Conservation (phyloP, 306 rosid genomes). For the Quillaja saponaria region DNA sequence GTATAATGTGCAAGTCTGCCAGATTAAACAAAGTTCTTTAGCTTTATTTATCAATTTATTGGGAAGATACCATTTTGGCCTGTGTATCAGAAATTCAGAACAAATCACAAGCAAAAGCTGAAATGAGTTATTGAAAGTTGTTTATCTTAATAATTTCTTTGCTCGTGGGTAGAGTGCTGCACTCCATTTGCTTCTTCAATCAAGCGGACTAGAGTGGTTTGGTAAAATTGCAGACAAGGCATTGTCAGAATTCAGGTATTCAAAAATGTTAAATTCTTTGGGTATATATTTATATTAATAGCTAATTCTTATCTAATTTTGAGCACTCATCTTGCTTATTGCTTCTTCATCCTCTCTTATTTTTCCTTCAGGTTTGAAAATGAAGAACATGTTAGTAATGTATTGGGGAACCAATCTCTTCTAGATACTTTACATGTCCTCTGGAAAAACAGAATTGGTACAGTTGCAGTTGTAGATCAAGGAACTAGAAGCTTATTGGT, state of each 20-base stretch:
- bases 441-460: conserved; percentile 41
- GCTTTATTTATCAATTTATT: too few relatives aligned
- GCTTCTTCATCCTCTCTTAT: conserved; percentile 15
- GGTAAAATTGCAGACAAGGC: conserved; percentile 54
- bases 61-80: too few relatives aligned
- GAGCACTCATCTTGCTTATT: neutral
- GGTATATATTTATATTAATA: neutral
- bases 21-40: conserved; percentile 1
- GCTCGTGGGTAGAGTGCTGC: conserved; percentile 48
- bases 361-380: conserved; percentile 48
- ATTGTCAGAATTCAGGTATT: conserved; percentile 53
- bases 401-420: conserved; percentile 54
- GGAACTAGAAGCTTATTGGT: conserved; percentile 52
- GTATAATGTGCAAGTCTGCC: too few relatives aligned
- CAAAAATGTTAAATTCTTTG: conserved; percentile 13
- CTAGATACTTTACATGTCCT: conserved; percentile 53
- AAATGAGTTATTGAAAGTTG: conserved; percentile 4
- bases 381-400: conserved; percentile 48
- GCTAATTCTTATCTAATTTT: neutral
- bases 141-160: too few relatives aligned
- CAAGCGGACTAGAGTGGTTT: conserved; percentile 64
- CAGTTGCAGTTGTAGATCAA: conserved; percentile 48
- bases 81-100: too few relatives aligned
- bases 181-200: conserved; percentile 61
- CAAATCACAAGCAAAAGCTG: too few relatives aligned